A percentile compares a stretch with the other conserved stretches of the same genome.
These are phyloP conservation scores for Pseudogymnoascus sp. DNA, from an alignment of 2,329 filamentous ascomycete genomes.

Conservation along the genomic window DNA sequence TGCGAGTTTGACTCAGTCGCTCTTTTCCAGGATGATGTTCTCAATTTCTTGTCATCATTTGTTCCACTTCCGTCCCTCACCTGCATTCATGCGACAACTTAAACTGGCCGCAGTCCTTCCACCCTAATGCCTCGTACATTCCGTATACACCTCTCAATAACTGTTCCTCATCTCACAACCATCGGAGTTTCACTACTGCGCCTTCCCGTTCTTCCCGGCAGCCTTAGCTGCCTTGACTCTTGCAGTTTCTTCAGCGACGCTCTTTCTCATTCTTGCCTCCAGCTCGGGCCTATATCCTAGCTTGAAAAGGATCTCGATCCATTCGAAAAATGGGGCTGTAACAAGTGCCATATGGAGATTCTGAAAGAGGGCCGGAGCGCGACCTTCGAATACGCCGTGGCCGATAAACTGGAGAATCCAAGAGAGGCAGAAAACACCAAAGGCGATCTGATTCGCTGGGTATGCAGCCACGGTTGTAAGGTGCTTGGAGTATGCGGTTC, in stretches of 20 bases:
- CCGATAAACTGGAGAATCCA: slow-evolving; percentile 91
- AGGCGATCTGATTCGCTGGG: slow-evolving; percentile 43
- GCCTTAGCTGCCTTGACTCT: slow-evolving; percentile 41
- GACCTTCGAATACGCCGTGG: slow-evolving; percentile 79
- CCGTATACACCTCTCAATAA: background rate
- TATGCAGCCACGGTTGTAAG: slow-evolving; percentile 40
- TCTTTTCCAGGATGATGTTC: background rate
- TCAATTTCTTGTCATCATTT: background rate
- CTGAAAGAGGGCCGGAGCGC: slow-evolving; percentile 81
- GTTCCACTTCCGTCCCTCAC: background rate
- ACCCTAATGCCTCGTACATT: background rate
- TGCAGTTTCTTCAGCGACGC: slow-evolving; percentile 65
- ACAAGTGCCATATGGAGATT: slow-evolving; percentile 89
- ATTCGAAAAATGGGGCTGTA: slow-evolving; percentile 91
- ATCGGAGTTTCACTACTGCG: slow-evolving; percentile 27
- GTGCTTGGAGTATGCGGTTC: slow-evolving; percentile 67
- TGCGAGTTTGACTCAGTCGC: background rate
- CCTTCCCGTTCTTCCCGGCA: slow-evolving; percentile 36
- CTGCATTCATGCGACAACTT: background rate
- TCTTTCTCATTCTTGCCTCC: slow-evolving; percentile 68
- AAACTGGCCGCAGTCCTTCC: background rate
- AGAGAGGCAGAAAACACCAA: slow-evolving; percentile 59
- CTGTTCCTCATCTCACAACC: background rate
- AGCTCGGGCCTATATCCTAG: slow-evolving; percentile 86
- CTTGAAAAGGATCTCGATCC: slow-evolving; percentile 86